Evolutionary conservation across 371 early-diverging fungal species (phyloP), one percentile per base, ranked within the genome.

Genomic region (Apophysomyces trapeziformis): DNA sequence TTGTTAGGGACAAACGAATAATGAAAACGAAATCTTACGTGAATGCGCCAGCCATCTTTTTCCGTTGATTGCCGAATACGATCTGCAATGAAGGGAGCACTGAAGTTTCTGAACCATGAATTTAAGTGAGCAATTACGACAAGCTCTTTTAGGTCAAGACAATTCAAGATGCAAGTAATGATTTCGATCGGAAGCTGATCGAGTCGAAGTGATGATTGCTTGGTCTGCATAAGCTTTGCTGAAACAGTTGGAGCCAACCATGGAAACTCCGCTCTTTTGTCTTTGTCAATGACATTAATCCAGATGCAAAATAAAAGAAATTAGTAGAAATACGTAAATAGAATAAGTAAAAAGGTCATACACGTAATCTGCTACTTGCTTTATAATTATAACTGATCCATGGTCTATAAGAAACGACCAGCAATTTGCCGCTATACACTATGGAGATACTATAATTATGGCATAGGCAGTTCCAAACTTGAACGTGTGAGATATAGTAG

Each of bases 131-230:
- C 54, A 26, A 50, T 26, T 18, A 11, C 11, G 21, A 50, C 5
- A 21, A 50, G 54, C 16, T 50, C 54, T 50, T 50, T 21, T 0
- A 2, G 18, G 1, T 16, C 54, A 50, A 50, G 21, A 21, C 21
- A 50, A 21, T 50, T 50, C 21, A 50, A 11, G 21, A 50, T 50
- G 11, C 21, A 50, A 50, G 54, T 50, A 50, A 50, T 50, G 54
- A 50, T 50, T 50, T 50, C 54, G 18, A 26, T 18, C 9, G 54
- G 54, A 5, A 50, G 54, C 21, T 50, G 18, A 50, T 50, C 21
- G 54, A 50, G 54, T 21, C 7, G n/a, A n/a, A 50, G 7, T 50
- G 21, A 26, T 50, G 8, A 7, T 50, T 50, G 54, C 9, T 9
- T 21, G 54, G 9, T 50, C 9, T 50, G n/a, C 54, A 50, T 50